Conservation (phyloP, 345 rosid species). For the Cardamine occulta region DNA sequence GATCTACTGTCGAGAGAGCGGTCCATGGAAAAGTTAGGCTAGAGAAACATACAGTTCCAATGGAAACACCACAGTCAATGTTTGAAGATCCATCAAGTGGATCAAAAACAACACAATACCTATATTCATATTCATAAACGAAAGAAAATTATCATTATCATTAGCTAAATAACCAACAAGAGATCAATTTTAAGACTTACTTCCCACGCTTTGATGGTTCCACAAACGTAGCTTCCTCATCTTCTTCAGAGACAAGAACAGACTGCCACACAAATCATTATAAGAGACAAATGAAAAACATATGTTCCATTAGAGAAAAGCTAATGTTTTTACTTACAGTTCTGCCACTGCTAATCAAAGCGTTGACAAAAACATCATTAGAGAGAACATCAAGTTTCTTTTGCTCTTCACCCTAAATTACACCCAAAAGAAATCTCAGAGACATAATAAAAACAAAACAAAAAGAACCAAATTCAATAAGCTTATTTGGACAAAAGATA, state of each 20-base stretch:
- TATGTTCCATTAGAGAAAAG: not conserved
- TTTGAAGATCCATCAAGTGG: conserved; percentile 98
- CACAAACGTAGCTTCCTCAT: conserved; percentile 90
- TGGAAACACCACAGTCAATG: conserved; percentile 96
- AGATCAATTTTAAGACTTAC: conserved; percentile 44
- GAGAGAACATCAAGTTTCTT: conserved; percentile 98
- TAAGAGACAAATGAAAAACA: not conserved
- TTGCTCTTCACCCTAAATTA: conserved; percentile 86
- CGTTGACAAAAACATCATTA: conserved; percentile 91
- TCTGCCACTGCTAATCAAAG: conserved; percentile 93
- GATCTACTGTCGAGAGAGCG: not conserved
- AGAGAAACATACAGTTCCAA: conserved; percentile 74
- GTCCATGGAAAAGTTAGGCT: no score
- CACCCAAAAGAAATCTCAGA: conserved; percentile 22
- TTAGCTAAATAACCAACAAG: not conserved
- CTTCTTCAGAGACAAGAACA: conserved; percentile 97
- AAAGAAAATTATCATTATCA: conserved; percentile 6
- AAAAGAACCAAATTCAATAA: not conserved
- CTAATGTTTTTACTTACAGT: conserved; percentile 58
- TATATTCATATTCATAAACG: conserved; percentile 37
- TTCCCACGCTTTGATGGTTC: conserved; percentile 78
- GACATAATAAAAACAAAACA: not conserved
- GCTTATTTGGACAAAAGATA: not conserved
- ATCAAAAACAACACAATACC: conserved; percentile 96
- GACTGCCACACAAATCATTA: conserved; percentile 50